Base-by-base conservation (phyloP, 2,329 filamentous ascomycete genomes). In the Xylaria multiplex region DNA sequence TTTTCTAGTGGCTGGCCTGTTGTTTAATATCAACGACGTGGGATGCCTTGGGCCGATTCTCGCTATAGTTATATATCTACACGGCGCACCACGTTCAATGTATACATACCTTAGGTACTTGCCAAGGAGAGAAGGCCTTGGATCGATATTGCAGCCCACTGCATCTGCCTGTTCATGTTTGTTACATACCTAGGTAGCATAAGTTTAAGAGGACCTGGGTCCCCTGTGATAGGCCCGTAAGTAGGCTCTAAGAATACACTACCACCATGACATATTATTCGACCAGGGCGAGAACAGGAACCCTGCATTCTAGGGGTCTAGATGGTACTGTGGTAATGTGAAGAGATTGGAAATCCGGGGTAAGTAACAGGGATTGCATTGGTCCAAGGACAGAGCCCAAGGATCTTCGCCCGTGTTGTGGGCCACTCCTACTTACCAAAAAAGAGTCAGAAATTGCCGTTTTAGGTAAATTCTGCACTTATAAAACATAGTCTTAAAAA, bases 1-100 rank as follows among this genome's bases (percentile, higher is more conserved):
- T 86, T 81, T 71, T 81, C 79, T 2, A 80, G 77, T 42, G 84
- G 82, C 32, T 86, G 84, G 84, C 84, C 84, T 11, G 73, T 77
- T 16, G 71, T 77, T 5, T 77, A 68, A 71, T 42, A 0, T 16
- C 5, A 16, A 1, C 4, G 30, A 14, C 8, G 5, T 4, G 6
- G 19, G 32, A 19, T 53, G 11, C 22, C 16, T 49, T 24, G 2
- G n/a, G 19, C 13, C 24, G 45, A 49, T 6, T 11, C 2, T 49
- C 3, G 27, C 22, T 30, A 14, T 7, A 30, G 46, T 27, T 27
- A 3, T 49, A 5, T 30, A 24, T 49, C 14, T n/a, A 55, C 22
- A 55, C 30, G 24, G 13, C 19, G 37, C 6, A 6, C 6, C 6
- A 14, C 14, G 22, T 43, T 43, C 14, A 24, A 14, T 19, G 19